phyloP scores from a whole-genome alignment of 1,284 basidiomycete genomes.

The Cutaneotrichosporon sp. region DNA sequence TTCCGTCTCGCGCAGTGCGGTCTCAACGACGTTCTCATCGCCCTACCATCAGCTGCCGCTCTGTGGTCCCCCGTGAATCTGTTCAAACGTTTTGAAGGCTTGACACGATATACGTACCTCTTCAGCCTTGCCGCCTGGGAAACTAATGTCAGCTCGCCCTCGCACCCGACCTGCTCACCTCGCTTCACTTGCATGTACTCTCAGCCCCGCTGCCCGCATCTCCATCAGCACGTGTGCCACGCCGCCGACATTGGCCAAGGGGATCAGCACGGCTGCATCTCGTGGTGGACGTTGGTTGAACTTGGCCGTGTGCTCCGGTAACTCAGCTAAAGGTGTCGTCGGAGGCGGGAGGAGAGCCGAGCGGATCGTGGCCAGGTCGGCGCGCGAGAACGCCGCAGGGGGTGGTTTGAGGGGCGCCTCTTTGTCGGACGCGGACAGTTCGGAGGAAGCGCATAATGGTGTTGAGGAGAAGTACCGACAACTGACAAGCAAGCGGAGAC shows the following conservation, averaged over 20 bases:
- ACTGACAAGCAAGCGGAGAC: too few relatives aligned
- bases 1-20: constrained; percentile 38
- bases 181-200: constrained; percentile 41
- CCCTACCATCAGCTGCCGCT: constrained; percentile 12
- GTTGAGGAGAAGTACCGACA: too few relatives aligned
- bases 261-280: constrained; percentile 41
- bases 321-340: constrained; percentile 2
- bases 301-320: constrained; percentile 29
- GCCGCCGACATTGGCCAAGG: constrained; percentile 35
- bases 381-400: constrained; percentile 26
- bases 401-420: constrained; percentile 1
- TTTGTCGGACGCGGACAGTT: too few relatives aligned
- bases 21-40: constrained; percentile 26
- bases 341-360: constrained; percentile 19
- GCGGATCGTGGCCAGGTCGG: constrained; percentile 19
- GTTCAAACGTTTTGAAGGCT: not conserved
- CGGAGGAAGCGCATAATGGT: not conserved
- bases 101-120: not conserved
- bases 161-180: constrained; percentile 25
- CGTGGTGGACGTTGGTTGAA: constrained; percentile 1
- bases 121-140: constrained; percentile 11
- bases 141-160: constrained; percentile 5
- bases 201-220: constrained; percentile 28
- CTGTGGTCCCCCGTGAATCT: too few relatives aligned
- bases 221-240: constrained; percentile 35